A percentile compares a stretch with the other conserved stretches of the same genome.
Evolutionary conservation across 371 early-diverging fungal genomes (phyloP).

Genomic region (Mucor piriformis): DNA sequence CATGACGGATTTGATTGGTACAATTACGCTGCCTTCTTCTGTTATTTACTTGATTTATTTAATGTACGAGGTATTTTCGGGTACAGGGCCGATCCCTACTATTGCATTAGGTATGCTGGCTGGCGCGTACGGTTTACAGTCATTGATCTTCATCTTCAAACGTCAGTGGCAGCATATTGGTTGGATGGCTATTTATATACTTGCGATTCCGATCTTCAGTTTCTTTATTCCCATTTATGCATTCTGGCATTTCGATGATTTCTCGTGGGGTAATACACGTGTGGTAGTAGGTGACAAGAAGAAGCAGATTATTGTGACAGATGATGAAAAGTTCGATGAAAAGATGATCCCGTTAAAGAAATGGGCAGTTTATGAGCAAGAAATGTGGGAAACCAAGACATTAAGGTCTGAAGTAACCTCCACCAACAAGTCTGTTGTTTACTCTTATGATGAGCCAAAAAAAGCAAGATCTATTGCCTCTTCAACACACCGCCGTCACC

Average conservation of each 20-base stretch:
- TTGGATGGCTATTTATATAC: constrained; percentile 94
- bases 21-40: constrained; percentile 95
- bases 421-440: background rate
- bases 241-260: constrained; percentile 99
- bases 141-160: constrained; percentile 87
- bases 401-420: constrained; percentile 18
- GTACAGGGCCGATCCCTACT: constrained; percentile 57
- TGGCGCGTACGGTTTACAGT: constrained; percentile 88
- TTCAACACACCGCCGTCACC: background rate
- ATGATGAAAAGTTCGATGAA: constrained; percentile 61
- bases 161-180: constrained; percentile 86
- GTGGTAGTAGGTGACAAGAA: constrained; percentile 76
- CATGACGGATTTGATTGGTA: constrained; percentile 97
- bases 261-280: constrained; percentile 98
- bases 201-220: constrained; percentile 95
- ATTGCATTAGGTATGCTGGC: constrained; percentile 78
- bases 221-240: constrained; percentile 96
- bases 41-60: constrained; percentile 65
- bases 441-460: constrained; percentile 12
- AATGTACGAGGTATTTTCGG: constrained; percentile 54
- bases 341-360: constrained; percentile 62
- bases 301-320: constrained; percentile 45
- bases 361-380: constrained; percentile 80
- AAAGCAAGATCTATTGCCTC: background rate
- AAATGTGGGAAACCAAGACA: constrained; percentile 62